Evolutionary conservation across 805 yeast genomes (phyloP), one percentile per base, ranked within the genome.

Genomic region (Debaryomyces tyrocola): DNA sequence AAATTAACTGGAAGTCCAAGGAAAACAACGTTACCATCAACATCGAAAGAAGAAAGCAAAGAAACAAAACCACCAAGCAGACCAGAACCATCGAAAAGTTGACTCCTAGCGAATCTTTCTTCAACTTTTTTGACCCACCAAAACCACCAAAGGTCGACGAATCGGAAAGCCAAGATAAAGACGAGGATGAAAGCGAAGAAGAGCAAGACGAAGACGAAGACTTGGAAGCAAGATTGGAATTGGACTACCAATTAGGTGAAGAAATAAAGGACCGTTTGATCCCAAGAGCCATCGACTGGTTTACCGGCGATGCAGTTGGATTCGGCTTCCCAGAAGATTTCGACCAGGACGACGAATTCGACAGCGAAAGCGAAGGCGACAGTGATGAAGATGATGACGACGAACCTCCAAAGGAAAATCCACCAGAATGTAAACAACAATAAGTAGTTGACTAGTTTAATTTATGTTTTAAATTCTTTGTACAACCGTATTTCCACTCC

Each of bases 211-310:
- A 67, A 34, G 87, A 81, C 4, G 89, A 82, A 18, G 94, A 86
- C 47, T 74, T 91, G 54, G 97, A 90, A 67, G 85, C 82, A 47
- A 81, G 89, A 63, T 78, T 94, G 60, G 97, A 90, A 58, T 75
- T 88, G 58, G 99, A 94, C 71, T 94, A 94, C 74, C 94, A 90
- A 63, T 77, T 94, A 52, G 99, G 98, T 52, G 99, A 94, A 70
- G 91, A 91, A 61, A 82, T 94, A 66, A 94, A 94, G 75, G 98
- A 94, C 68, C 87, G 94, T 68, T 79, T 94, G 63, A 85, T 94
- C 52, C 97, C 98, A 52, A 84, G 97, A 64, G 98, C 98, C 43
- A 80, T 94, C 59, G 98, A 92, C 67, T 94, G 99, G 98, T 94
- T 90, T 68, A 92, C 99, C 8, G 99, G 99, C 40, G 90, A 90